phyloP scores from a whole-genome alignment of 2,329 filamentous ascomycete species.

The Pseudogymnoascus sp. region DNA sequence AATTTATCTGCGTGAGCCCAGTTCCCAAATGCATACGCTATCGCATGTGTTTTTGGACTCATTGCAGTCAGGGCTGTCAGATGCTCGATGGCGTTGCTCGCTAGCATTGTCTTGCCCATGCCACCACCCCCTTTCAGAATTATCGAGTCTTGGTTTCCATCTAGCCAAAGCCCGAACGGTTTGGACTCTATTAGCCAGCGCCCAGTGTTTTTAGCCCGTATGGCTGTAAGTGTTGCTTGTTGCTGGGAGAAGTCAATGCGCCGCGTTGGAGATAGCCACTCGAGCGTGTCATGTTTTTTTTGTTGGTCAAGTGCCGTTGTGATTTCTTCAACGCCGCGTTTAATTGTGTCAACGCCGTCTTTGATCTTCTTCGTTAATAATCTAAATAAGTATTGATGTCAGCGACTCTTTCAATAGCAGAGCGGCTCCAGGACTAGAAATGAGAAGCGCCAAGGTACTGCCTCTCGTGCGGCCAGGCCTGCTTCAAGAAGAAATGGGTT shows the following conservation, averaged over 20 bases:
- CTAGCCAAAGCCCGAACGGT: neutral
- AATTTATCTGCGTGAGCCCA: neutral
- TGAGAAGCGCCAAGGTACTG: neutral
- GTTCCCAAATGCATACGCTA: neutral
- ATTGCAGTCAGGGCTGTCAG: neutral
- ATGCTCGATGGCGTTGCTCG: neutral
- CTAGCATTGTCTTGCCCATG: slow-evolving; percentile 1
- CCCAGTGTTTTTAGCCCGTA: neutral
- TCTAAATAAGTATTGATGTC: neutral
- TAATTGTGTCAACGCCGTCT: neutral
- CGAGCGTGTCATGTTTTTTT: neutral
- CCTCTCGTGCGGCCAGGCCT: no score
- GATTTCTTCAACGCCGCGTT: neutral
- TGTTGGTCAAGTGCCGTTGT: neutral
- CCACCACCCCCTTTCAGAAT: neutral
- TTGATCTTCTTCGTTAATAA: neutral
- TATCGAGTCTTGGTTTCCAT: neutral
- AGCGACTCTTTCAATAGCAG: neutral
- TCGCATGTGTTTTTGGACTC: neutral
- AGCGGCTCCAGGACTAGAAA: neutral
- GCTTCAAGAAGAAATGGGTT: neutral
- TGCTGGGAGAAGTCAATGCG: neutral
- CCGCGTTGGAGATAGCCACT: neutral
- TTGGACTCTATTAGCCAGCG: neutral
- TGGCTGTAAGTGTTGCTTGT: neutral